Base-by-base conservation (phyloP, 768 basidiomycete species). In the Pisolithus sp. region DNA sequence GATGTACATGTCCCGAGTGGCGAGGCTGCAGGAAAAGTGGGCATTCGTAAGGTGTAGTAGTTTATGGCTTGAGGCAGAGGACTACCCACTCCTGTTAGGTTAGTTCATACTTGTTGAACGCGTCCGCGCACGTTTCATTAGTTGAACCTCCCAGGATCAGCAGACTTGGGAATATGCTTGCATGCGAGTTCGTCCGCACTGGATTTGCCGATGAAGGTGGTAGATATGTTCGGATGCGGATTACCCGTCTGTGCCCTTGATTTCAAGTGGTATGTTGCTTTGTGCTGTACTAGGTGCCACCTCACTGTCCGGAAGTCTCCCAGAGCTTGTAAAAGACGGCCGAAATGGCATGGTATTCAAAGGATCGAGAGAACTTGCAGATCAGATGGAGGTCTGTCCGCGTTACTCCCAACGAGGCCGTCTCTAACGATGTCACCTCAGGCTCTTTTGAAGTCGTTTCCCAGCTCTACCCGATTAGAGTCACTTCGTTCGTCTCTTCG, bases 201-300 rank as follows among this genome's bases (percentile, higher is more conserved):
- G 51, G 96, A 99, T 68, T 73, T 99, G 50, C 96, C 96, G 3
- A 99, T 99, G 96, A 99, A 99, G 68, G 83, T 99, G 5, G 93
- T 99, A 7, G 96, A 99, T 67, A 97, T 98, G 95, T 97, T 98
- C 71, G 96, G 96, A 4, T 97, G 94, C 59, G 86, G 86, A 5
- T 73, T 98, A 51, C 95, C 95, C 0, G 96, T 97, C 7, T 88
- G 94, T 55, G 94, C 96, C 0, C 76, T 93, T 3, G 76, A 84
- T 46, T 99, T 95, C 62, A 71, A 76, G 39, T 95, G 91, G 93
- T 94, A 55, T n/a, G 80, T 59, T 12, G 26, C 28, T 28, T 52
- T 15, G 49, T 23, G 13, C 47, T 50, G 37, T 47, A 30, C 56
- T 51, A 44, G 43, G 47, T 30, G 49, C 49, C 42, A 52, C 30